A percentile compares a stretch with the other conserved stretches of the same genome.
Evolutionary conservation across 768 basidiomycete species (phyloP).

Genomic region (Naganishia kalamii): DNA sequence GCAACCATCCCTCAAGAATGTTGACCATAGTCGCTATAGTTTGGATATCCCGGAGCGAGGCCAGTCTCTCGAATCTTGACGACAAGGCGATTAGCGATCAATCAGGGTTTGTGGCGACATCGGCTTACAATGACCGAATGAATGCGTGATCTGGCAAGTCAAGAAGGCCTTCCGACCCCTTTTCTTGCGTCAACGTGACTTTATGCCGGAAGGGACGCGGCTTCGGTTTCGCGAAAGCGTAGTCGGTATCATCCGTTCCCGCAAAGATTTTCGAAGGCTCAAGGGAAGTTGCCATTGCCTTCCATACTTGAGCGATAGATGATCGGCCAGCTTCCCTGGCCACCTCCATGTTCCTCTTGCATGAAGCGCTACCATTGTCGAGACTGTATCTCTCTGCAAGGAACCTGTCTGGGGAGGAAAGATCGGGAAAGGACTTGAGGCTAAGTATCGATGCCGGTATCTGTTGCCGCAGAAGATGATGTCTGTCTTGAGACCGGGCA

Average conservation of each 20-base stretch:
- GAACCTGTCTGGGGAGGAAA: not conserved
- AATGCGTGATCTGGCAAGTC: slow-evolving; percentile 4
- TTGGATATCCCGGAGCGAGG: slow-evolving; percentile 9
- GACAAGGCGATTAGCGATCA: not conserved
- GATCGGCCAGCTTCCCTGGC: not conserved
- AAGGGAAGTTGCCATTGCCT: not conserved
- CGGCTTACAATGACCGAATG: not conserved
- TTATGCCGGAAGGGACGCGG: not conserved
- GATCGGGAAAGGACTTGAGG: not conserved
- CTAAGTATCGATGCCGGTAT: slow-evolving; percentile 3
- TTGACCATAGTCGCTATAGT: slow-evolving; percentile 1
- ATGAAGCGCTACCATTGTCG: not conserved
- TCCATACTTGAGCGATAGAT: slow-evolving; percentile 9
- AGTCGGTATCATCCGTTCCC: not conserved
- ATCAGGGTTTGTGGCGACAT: not conserved
- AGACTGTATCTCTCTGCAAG: slow-evolving; percentile 14
- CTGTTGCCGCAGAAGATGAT: slow-evolving; percentile 5
- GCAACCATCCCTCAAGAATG: not conserved
- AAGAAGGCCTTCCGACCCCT: not conserved
- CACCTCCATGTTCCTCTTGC: not conserved
- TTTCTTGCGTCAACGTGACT: not conserved
- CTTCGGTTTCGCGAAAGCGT: not conserved
- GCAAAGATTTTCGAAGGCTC: not conserved
- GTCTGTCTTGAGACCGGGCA: slow-evolving; percentile 6
- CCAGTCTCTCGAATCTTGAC: slow-evolving; percentile 4